Evolutionary conservation across 2,329 filamentous ascomycete genomes (phyloP).

Genomic region (Coniochaeta pulveracea): DNA sequence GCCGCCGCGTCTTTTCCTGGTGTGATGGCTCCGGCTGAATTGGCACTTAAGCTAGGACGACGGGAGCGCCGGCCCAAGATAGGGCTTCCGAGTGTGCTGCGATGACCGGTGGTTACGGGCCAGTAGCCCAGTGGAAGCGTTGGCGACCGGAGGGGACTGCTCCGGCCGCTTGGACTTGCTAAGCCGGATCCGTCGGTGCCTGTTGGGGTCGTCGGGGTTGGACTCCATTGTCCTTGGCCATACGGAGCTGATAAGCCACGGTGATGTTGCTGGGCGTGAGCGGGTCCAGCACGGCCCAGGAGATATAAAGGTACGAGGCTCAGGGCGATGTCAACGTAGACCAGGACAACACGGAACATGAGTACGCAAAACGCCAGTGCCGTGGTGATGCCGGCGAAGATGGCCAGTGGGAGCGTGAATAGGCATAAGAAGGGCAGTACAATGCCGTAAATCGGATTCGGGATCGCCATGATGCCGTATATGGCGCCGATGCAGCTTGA

Average conservation of each 20-base stretch:
- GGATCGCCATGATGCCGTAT: conserved; percentile 37
- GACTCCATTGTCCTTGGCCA: too few relatives aligned
- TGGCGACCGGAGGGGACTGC: background rate
- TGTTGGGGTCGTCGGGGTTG: conserved; percentile 1
- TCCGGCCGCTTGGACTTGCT: conserved; percentile 2
- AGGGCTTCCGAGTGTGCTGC: too few relatives aligned
- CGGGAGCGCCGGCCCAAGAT: conserved; percentile 18
- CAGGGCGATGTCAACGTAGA: conserved; percentile 52
- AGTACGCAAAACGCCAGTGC: conserved; percentile 50
- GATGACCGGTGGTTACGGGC: too few relatives aligned
- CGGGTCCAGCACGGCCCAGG: conserved; percentile 19
- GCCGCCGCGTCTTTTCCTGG: conserved; percentile 17
- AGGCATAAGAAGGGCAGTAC: conserved; percentile 51
- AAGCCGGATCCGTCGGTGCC: background rate
- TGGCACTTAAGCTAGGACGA: conserved; percentile 21
- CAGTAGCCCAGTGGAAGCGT: background rate
- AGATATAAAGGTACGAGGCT: conserved; percentile 47
- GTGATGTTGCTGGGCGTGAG: conserved; percentile 2
- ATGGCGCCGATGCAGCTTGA: too few relatives aligned
- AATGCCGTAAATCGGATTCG: conserved; percentile 43
- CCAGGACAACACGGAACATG: conserved; percentile 45
- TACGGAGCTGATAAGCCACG: background rate
- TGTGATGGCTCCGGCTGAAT: conserved; percentile 18
- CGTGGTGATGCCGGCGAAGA: conserved; percentile 54
- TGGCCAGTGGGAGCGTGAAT: conserved; percentile 49